Conservation (phyloP, 1,139 yeast genomes). For the Saccharomyces hybrid region DNA sequence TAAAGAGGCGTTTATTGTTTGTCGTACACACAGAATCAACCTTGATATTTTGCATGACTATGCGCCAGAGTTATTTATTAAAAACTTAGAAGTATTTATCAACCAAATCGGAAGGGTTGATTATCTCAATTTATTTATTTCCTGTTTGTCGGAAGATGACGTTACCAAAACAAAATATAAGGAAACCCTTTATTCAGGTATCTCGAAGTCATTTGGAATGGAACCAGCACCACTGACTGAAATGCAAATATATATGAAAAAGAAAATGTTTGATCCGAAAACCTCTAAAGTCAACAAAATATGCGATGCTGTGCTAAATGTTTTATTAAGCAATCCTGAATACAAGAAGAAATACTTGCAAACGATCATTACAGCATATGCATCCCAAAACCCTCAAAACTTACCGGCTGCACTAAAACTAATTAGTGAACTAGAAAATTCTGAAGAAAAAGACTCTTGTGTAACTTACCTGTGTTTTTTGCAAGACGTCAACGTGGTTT, state of each 20-base stretch:
- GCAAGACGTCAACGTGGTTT: constrained; percentile 79
- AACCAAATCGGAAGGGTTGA: constrained; percentile 64
- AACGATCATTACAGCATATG: constrained; percentile 82
- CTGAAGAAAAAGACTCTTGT: constrained; percentile 49
- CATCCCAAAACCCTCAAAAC: constrained; percentile 85
- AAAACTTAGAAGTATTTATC: constrained; percentile 61
- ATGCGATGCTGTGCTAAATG: constrained; percentile 60
- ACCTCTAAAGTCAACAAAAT: constrained; percentile 66
- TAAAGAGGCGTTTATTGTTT: constrained; percentile 64
- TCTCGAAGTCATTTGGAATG: constrained; percentile 27
- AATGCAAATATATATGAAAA: constrained; percentile 33
- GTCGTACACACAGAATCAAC: constrained; percentile 88
- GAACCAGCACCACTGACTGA: constrained; percentile 32
- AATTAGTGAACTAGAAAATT: constrained; percentile 43
- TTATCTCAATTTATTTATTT: constrained; percentile 76
- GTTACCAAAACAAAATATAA: constrained; percentile 75
- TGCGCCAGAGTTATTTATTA: constrained; percentile 59
- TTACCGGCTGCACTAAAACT: constrained; percentile 62
- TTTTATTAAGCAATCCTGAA: constrained; percentile 42
- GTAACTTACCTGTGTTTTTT: constrained; percentile 83
- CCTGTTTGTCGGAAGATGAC: constrained; percentile 81
- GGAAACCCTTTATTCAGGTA: constrained; percentile 46
- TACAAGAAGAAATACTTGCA: constrained; percentile 58
- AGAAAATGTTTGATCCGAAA: constrained; percentile 33
- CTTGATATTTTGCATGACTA: constrained; percentile 85